Base-by-base conservation (phyloP, 345 rosid species). In the Salix dunnii region DNA sequence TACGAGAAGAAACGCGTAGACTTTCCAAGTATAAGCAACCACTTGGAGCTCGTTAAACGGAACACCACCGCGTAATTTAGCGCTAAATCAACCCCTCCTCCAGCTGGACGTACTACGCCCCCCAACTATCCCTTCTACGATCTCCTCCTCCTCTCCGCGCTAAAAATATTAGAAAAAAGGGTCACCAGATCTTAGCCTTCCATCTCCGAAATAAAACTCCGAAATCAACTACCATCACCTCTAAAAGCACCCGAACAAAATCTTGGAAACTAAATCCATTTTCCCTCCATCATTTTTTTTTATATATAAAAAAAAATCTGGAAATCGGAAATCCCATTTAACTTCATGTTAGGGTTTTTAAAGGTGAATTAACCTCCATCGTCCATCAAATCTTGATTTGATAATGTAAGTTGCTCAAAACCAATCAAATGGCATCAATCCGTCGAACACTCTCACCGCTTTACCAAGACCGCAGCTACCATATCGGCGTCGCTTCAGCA, bases 371-470 rank as follows among this genome's bases (percentile, higher is more conserved):
- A 61, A 14, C 33, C 5, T 68, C 16, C 4, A 18, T 23, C 78
- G 31, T 30, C 65, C 28, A 23, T 23, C 27, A n/a, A 21, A 46
- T 61, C 23, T 6, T 9, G 70, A 72, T 72, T 68, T 70, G 79
- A 76, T 76, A 80, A 83, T 81, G 83, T 86, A 63, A 76, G 18
- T 69, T 40, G 25, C 3, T 27, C 28, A 10, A 46, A 16, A 25
- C 3, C 25, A 12, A 75, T 82, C 72, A 43, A 68, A 93, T 93
- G 99, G 97, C 96, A 42, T 95, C 99, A 25, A 73, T 91, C 86
- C 92, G 99, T 70, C 90, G 99, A 77, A 90, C 98, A 70, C 91
- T 91, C 67, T 95, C 99, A 51, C 97, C 96, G 64, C 87, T 89
- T 2, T 76, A 82, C 78, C 91, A 79, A 71, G 92, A 91, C 79